phyloP scores from a whole-genome alignment of 352 stramenopile species.

The Blastocystis sp. region DNA sequence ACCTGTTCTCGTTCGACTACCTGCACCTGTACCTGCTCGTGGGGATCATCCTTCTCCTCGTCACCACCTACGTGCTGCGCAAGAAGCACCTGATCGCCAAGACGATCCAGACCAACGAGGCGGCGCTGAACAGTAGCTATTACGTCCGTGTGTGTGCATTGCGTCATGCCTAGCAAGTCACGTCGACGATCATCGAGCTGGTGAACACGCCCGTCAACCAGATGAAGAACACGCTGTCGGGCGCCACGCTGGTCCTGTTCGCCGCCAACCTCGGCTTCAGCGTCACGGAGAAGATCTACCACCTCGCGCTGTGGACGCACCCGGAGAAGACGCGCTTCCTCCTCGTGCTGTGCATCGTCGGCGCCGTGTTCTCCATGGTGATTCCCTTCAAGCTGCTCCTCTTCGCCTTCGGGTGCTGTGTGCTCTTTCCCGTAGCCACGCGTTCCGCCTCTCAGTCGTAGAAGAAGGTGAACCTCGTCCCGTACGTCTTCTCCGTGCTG shows the following conservation, averaged over 20 bases:
- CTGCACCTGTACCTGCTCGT: constrained; percentile 7
- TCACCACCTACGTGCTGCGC: constrained; percentile 11
- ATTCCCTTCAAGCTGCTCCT: not conserved
- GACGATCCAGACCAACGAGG: constrained; percentile 25
- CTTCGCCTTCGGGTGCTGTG: not conserved
- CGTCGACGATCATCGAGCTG: not conserved
- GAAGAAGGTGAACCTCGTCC: constrained; percentile 26
- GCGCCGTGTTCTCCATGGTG: constrained; percentile 13
- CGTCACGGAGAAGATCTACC: constrained; percentile 23
- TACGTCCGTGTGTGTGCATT: not conserved
- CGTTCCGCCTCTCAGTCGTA: not conserved
- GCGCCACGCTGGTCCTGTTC: constrained; percentile 18
- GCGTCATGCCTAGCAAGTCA: constrained; percentile 5
- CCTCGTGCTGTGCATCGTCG: constrained; percentile 9
- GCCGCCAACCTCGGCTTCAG: not conserved
- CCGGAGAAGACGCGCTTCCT: constrained; percentile 33
- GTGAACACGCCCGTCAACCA: constrained; percentile 55
- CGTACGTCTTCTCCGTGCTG: not conserved
- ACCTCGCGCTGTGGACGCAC: constrained; percentile 8
- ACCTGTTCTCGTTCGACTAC: constrained; percentile 18
- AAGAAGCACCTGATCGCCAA: constrained; percentile 44
- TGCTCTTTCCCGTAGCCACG: constrained; percentile 5
- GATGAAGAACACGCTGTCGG: constrained; percentile 50
- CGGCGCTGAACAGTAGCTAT: not conserved
- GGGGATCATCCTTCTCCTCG: not conserved